These are phyloP conservation scores for Leccinum olivaceopallidum DNA, from an alignment of 768 basidiomycete genomes.

Conservation along the genomic window DNA sequence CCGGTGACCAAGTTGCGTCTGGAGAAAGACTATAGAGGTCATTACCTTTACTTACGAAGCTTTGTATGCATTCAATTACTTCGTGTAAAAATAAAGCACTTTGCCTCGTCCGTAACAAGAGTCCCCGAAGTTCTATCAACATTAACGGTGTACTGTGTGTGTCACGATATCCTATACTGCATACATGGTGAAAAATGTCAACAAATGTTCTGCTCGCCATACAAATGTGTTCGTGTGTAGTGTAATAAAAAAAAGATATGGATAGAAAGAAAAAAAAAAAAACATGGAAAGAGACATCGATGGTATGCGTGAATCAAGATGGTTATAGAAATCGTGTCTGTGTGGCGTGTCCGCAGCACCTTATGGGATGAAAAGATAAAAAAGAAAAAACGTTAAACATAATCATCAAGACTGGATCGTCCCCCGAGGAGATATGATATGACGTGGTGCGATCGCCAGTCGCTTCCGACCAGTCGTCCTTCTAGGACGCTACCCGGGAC, in stretches of 20 bases:
- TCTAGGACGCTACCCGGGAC: conserved; percentile 34
- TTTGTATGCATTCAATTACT: neutral
- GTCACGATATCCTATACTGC: conserved; percentile 1
- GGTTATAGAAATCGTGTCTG: conserved; percentile 12
- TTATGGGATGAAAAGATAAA: conserved; percentile 2
- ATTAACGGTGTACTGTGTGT: conserved; percentile 1
- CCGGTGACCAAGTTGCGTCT: too few relatives aligned
- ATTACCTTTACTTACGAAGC: neutral
- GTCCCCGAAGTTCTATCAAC: conserved; percentile 4
- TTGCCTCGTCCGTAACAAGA: neutral
- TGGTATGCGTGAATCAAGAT: conserved; percentile 5
- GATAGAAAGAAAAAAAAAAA: neutral
- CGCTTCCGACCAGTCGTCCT: neutral
- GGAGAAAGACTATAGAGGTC: too few relatives aligned
- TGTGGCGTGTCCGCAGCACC: conserved; percentile 14
- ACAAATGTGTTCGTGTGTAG: conserved; percentile 7
- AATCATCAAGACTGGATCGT: neutral
- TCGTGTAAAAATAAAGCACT: neutral
- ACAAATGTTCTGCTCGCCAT: conserved; percentile 9
- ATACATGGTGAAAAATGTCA: conserved; percentile 8
- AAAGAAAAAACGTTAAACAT: neutral
- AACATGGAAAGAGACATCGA: conserved; percentile 1
- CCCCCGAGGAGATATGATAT: neutral
- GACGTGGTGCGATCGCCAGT: neutral
- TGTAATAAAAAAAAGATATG: neutral